Evolutionary conservation across 176 grass and related monocot species (phyloP), one percentile per base, ranked within the genome.

Genomic region (Bonia amplexicaulis): DNA sequence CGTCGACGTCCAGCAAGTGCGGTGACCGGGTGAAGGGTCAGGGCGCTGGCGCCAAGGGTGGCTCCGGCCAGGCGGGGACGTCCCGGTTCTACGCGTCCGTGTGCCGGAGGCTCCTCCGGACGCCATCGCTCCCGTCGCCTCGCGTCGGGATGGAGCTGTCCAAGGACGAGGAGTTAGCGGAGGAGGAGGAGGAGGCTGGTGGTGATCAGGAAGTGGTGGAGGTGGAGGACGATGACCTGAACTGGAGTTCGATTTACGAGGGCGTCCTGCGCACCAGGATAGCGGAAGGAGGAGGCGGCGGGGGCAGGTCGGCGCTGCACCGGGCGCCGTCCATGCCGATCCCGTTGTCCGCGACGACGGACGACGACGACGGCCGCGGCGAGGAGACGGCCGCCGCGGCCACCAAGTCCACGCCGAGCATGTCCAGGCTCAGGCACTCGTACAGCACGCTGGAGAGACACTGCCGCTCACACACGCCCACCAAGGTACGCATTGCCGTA

Each of bases 201-300:
- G 65, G 29, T 12, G 68, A 37, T 80, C 82, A 12, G 2, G 29
- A 41, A 14, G 53, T 15, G 2, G 54, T 10, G 15, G 59, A 84
- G 41, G 86, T 16, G 49, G 86, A 85, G 44, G 82, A 81, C 73
- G 84, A 90, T 2, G 84, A 87, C 52, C 83, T 84, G 75, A 89
- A 94, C 87, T 86, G 86, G 89, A 80, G 87, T 87, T 85, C 87
- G 77, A 70, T 94, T 71, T 77, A 94, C 86, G 84, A 90, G 86
- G 84, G 85, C 77, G 39, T 89, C 74, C 89, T 90, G 66, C 80
- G 80, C 29, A 69, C 74, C 12, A 73, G 73, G 80, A 74, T 62
- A 12, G 80, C 74, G 0, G 73, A 71, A 20, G 64, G 58, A 35
- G 59, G 48, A 9, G 47, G 48, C 12, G 16, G 61, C 53, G 22